Evolutionary conservation across 2,329 filamentous ascomycete species (phyloP).

Genomic region (Polychaeton citri): DNA sequence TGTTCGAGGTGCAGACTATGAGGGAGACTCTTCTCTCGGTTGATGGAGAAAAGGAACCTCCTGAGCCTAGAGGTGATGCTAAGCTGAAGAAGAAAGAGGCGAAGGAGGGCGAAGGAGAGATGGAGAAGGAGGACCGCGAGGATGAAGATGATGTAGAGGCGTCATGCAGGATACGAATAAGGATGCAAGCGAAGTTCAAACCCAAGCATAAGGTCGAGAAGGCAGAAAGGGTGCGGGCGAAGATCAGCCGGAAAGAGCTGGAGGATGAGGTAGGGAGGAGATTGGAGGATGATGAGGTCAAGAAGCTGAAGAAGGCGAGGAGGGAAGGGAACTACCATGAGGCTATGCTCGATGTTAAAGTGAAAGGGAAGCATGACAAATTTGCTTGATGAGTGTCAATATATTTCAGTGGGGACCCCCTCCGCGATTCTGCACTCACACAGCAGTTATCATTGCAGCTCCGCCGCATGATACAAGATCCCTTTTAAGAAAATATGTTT

Average conservation of each 20-base stretch:
- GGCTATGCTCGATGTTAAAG: slow-evolving; percentile 68
- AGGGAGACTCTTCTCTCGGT: slow-evolving; percentile 58
- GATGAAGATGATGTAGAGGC: slow-evolving; percentile 55
- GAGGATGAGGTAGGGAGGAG: slow-evolving; percentile 66
- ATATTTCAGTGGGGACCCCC: too few relatives aligned
- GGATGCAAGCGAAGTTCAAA: slow-evolving; percentile 94
- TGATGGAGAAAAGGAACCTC: slow-evolving; percentile 29
- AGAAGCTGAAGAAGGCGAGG: slow-evolving; percentile 65
- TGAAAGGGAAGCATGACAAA: slow-evolving; percentile 89
- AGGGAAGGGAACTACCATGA: slow-evolving; percentile 86
- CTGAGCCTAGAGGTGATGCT: slow-evolving; percentile 65
- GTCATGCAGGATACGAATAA: slow-evolving; percentile 45
- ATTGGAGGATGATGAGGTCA: slow-evolving; percentile 76
- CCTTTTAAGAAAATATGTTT: too few relatives aligned
- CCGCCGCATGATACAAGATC: too few relatives aligned
- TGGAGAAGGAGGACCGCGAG: slow-evolving; percentile 16
- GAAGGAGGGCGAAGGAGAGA: slow-evolving; percentile 38
- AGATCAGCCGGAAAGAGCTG: slow-evolving; percentile 72
- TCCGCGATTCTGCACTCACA: too few relatives aligned
- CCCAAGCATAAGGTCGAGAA: slow-evolving; percentile 65
- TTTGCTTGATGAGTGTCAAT: slow-evolving; percentile 44
- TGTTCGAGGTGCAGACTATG: slow-evolving; percentile 24
- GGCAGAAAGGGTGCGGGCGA: slow-evolving; percentile 70
- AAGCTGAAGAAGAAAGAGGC: slow-evolving; percentile 53
- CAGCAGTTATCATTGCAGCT: too few relatives aligned